Evolutionary conservation across 2,329 filamentous ascomycete genomes (phyloP).

Genomic region (Saccharata proteae): DNA sequence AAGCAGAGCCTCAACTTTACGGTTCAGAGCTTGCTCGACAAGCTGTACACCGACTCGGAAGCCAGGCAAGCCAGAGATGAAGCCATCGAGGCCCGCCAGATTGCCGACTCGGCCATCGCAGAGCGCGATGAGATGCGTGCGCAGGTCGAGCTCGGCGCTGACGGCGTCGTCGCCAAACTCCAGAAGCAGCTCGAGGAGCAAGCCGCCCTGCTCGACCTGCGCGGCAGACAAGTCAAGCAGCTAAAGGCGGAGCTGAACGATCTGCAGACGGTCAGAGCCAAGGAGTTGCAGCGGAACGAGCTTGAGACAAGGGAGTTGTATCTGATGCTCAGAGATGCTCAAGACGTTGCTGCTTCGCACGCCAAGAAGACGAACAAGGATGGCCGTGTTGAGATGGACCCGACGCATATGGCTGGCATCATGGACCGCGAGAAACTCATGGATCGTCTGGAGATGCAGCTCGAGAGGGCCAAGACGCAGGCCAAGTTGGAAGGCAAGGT

Average conservation of each 20-base stretch:
- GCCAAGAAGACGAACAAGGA: conserved; percentile 43
- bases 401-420: conserved; percentile 77
- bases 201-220: conserved; percentile 76
- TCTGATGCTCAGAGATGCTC: conserved; percentile 93
- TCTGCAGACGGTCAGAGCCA: conserved; percentile 70
- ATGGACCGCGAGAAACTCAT: conserved; percentile 85
- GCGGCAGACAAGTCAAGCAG: conserved; percentile 71
- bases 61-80: conserved; percentile 87
- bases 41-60: conserved; percentile 91
- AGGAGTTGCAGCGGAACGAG: conserved; percentile 89
- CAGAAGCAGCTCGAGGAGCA: conserved; percentile 94
- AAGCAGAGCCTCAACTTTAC: conserved; percentile 97
- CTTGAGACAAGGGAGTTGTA: conserved; percentile 93
- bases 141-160: conserved; percentile 79
- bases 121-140: conserved; percentile 92
- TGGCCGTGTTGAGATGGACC: conserved; percentile 45
- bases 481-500: conserved; percentile 91
- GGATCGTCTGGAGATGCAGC: conserved; percentile 85
- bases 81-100: conserved; percentile 76
- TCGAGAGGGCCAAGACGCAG: conserved; percentile 94
- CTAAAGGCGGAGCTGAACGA: conserved; percentile 84
- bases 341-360: conserved; percentile 86
- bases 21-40: conserved; percentile 88
- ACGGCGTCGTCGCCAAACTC: conserved; percentile 83
- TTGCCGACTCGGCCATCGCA: conserved; percentile 89